These are phyloP conservation scores for Drechslerella stenobrocha DNA, from an alignment of 2,329 filamentous ascomycete species.

Conservation along the genomic window DNA sequence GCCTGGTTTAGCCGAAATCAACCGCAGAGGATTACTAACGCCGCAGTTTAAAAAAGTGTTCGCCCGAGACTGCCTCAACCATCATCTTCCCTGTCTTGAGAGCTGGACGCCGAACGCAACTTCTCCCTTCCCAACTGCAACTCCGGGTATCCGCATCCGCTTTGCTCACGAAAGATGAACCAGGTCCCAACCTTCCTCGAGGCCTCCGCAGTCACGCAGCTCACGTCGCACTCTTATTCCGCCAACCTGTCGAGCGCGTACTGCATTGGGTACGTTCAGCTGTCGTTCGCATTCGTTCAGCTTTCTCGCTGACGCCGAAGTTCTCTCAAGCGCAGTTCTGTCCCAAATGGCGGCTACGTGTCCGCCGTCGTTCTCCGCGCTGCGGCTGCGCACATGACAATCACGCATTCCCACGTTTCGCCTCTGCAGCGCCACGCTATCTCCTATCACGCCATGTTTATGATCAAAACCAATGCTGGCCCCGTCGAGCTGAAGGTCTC, in stretches of 20 bases:
- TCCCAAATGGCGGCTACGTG: constrained; percentile 72
- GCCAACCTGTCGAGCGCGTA: constrained; percentile 64
- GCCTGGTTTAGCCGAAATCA: constrained; percentile 6
- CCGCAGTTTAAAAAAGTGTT: too few relatives aligned
- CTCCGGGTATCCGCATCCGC: not conserved
- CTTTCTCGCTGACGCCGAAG: not conserved
- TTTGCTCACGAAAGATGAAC: constrained; percentile 15
- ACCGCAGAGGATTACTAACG: not conserved
- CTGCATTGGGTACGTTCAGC: constrained; percentile 64
- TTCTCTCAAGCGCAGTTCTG: constrained; percentile 56
- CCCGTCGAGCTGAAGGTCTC: constrained; percentile 63
- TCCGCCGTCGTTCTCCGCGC: constrained; percentile 66
- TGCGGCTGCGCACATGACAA: constrained; percentile 64
- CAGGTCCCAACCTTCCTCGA: constrained; percentile 56
- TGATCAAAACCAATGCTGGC: constrained; percentile 66
- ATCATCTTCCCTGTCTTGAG: not conserved
- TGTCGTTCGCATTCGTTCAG: constrained; percentile 1
- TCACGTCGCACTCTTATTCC: constrained; percentile 64
- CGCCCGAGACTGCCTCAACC: too few relatives aligned
- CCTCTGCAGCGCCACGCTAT: constrained; percentile 65
- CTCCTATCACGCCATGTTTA: constrained; percentile 67
- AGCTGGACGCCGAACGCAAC: too few relatives aligned
- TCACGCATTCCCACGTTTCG: constrained; percentile 59
- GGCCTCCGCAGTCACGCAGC: constrained; percentile 59
- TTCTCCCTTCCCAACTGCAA: not conserved